Base-by-base conservation (phyloP, 2,329 filamentous ascomycete genomes). In the Exophiala aquamarina region DNA sequence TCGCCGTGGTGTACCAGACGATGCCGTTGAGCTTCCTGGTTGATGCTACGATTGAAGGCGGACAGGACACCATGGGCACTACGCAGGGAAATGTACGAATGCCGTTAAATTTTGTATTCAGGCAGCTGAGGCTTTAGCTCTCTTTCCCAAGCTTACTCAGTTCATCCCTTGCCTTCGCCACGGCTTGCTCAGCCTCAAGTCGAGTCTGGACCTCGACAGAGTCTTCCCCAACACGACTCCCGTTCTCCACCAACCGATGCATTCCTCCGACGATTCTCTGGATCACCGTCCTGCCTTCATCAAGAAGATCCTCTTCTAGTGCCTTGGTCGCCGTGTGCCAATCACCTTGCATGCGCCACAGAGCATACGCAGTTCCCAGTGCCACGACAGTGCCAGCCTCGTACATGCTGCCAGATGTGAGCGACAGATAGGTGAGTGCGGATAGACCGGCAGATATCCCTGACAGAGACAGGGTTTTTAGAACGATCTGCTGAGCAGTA, bases 401-500 rank as follows among this genome's bases (percentile, higher is more conserved):
- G 48, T 81, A 82, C 1, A 78, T 45, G 1, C 73, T 73, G 6
- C 75, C 70, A 0, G 74, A 68, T 0, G 74, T 71, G 7, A 75
- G 60, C 13, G 78, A 80, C 14, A 79, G 55, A 61, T 79, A 82
- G 3, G 81, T 70, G 45, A 83, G 72, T 0, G 68, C 73, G 0
- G 76, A 77, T 2, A 83, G 69, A 0, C 77, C 77, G 3, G 82
- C 81, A 11, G 58, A 56, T 8, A 61, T 46, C 14, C 55, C 57
- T 0, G 87, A 86, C 0, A 88, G 89, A 42, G 83, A 85, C 0
- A 89, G 70, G 0, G 87, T 87, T 60, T 90, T 83, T 3, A 94
- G 64, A 3, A 95, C 82, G 2, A 91, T 78, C 47, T 77, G 81
- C 66, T 91, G 86, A 1, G 86, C 85, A 0, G 89, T 71, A 1